Evolutionary conservation across 2,329 filamentous ascomycete species (phyloP).

Genomic region (Torrubiella hemipterigena): DNA sequence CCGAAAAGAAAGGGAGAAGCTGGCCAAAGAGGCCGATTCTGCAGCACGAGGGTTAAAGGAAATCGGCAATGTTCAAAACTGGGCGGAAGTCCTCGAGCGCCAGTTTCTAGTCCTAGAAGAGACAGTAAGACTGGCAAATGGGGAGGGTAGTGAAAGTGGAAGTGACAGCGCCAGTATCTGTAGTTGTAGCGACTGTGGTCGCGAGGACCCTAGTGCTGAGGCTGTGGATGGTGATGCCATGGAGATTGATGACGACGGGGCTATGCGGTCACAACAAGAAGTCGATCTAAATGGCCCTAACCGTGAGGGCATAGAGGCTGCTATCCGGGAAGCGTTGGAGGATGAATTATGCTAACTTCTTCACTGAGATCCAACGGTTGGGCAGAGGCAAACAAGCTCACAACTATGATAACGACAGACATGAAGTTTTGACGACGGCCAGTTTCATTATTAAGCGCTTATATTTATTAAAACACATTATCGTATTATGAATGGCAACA

Average conservation of each 20-base stretch:
- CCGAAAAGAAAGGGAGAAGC: slow-evolving; percentile 51
- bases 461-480: too few relatives aligned
- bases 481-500: too few relatives aligned
- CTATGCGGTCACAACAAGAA: slow-evolving; percentile 8
- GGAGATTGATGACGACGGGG: slow-evolving; percentile 10
- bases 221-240: too few relatives aligned
- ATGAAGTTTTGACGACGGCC: too few relatives aligned
- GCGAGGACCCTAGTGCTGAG: slow-evolving; percentile 9
- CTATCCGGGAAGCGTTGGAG: too few relatives aligned
- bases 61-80: slow-evolving; percentile 73
- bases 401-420: too few relatives aligned
- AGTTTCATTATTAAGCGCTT: too few relatives aligned
- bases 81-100: slow-evolving; percentile 69
- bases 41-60: slow-evolving; percentile 60
- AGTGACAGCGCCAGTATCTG: slow-evolving; percentile 12
- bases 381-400: too few relatives aligned
- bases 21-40: slow-evolving; percentile 50
- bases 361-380: too few relatives aligned
- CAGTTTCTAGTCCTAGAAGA: slow-evolving; percentile 54
- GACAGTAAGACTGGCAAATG: slow-evolving; percentile 44
- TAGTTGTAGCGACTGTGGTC: slow-evolving; percentile 26
- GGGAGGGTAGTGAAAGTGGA: slow-evolving; percentile 5
- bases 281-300: slow-evolving; percentile 5
- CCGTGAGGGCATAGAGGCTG: slow-evolving; percentile 7
- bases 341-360: too few relatives aligned